These are phyloP conservation scores for Calonectria crousiana DNA, from an alignment of 2,329 filamentous ascomycete genomes.

Conservation along the genomic window DNA sequence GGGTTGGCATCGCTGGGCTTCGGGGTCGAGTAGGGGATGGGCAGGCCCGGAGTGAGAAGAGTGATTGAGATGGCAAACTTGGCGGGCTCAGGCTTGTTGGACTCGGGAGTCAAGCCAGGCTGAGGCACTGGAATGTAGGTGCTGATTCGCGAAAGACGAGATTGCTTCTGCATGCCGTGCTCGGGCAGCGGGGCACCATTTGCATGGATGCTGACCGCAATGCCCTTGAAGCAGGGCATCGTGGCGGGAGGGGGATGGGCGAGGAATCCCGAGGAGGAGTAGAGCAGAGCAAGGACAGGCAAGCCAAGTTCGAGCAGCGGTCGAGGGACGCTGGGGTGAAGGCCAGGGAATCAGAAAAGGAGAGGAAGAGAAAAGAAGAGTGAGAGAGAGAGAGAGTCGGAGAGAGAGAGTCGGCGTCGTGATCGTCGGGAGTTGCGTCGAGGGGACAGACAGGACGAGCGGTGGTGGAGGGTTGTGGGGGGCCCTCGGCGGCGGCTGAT, in stretches of 20 bases:
- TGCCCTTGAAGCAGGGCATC: constrained; percentile 98
- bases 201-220: constrained; percentile 96
- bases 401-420: constrained; percentile 25
- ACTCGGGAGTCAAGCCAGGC: constrained; percentile 73
- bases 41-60: constrained; percentile 86
- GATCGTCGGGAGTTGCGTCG: constrained; percentile 38
- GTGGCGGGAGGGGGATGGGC: constrained; percentile 47
- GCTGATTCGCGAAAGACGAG: constrained; percentile 90
- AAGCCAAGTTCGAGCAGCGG: constrained; percentile 18
- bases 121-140: constrained; percentile 97
- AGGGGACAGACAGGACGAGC: constrained; percentile 38
- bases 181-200: constrained; percentile 86
- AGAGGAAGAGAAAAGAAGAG: neutral
- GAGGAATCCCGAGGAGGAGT: constrained; percentile 7
- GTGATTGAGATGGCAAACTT: constrained; percentile 99
- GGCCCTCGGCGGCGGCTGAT: constrained; percentile 34
- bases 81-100: constrained; percentile 87
- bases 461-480: constrained; percentile 44
- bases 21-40: constrained; percentile 92
- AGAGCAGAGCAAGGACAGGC: constrained; percentile 14
- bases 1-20: constrained; percentile 83
- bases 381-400: neutral
- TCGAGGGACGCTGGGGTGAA: constrained; percentile 11
- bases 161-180: constrained; percentile 95
- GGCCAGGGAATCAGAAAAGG: constrained; percentile 18